Conservation (phyloP, 1,284 basidiomycete species). For the Cerrena zonata region DNA sequence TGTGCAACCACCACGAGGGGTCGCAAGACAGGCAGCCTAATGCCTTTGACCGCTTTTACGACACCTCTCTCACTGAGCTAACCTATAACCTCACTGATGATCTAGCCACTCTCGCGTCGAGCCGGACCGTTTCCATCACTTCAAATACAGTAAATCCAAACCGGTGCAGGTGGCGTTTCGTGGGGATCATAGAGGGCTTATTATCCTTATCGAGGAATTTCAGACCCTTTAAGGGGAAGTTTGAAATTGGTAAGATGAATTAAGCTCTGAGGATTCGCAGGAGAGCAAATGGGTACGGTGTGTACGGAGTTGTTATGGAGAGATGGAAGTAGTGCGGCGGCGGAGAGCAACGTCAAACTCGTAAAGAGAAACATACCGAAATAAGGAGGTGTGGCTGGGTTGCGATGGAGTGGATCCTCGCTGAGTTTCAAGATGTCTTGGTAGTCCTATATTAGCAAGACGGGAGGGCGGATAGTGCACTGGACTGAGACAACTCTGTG, state of each 20-base stretch:
- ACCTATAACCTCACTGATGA: too few relatives aligned
- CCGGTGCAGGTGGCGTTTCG: neutral
- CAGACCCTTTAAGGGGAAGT: neutral
- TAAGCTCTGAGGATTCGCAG: neutral
- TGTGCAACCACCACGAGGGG: too few relatives aligned
- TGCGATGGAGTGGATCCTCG: too few relatives aligned
- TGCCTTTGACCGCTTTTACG: too few relatives aligned
- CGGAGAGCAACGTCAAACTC: neutral
- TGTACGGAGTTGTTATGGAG: neutral
- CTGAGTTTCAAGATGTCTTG: too few relatives aligned
- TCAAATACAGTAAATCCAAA: neutral
- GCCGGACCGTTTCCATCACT: neutral
- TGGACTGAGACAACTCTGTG: neutral
- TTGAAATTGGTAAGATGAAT: too few relatives aligned
- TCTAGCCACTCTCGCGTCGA: neutral
- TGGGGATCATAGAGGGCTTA: neutral
- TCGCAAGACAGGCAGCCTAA: too few relatives aligned
- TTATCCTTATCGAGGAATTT: too few relatives aligned
- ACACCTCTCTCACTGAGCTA: too few relatives aligned
- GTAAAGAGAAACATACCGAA: neutral
- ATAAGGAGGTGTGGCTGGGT: too few relatives aligned
- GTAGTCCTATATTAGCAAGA: neutral
- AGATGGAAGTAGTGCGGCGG: neutral
- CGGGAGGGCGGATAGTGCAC: neutral
- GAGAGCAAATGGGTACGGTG: neutral